Evolutionary conservation across 805 yeast genomes (phyloP), one percentile per base, ranked within the genome.

Genomic region (Metschnikowia bowlesiae): DNA sequence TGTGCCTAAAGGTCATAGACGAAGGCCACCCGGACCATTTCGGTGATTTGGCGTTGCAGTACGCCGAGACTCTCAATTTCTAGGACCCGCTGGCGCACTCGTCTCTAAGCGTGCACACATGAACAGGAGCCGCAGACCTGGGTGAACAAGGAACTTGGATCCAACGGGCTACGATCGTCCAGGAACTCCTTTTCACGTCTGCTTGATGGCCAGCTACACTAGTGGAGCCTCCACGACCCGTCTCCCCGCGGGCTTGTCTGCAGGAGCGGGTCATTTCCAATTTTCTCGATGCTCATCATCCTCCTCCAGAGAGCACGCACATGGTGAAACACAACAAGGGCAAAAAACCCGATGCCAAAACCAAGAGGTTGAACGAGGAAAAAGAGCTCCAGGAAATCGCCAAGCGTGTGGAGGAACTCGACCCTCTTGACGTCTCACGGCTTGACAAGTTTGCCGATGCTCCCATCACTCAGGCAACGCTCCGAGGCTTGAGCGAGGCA

Each of bases 401-500:
- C 52, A 63, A 71, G 18, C 69, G 73, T 52, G 78, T 85, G 38
- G 72, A 79, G 22, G 82, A 78, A 39, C 81, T 76, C 58, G 87
- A 84, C 54, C 48, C 55, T 1, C 64, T 58, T 37, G 47, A 37
- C 8, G 44, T 47, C 33, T 34, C 40, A 33, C 45, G 40, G 48
- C 49, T 52, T 42, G 73, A 63, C 30, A 50, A 53, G 34, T 90
- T 90, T 64, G 75, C 76, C 47, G 91, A 91, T 51, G 74, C 91
- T n/a, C 97, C 97, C 8, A 65, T 91, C 30, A 79, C 90, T 3
- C 63, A 70, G 8, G 71, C 73, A 3, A 85, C 96, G 11, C 58
- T 83, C 10, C 77, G 76, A 53, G 98, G 98, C 2, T 69, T 94
- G 38, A 82, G 79, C 52, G 87, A 82, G 48, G 77, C 95, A n/a